phyloP scores from a whole-genome alignment of 257 asterid genomes.

The Przewalskia tangutica region DNA sequence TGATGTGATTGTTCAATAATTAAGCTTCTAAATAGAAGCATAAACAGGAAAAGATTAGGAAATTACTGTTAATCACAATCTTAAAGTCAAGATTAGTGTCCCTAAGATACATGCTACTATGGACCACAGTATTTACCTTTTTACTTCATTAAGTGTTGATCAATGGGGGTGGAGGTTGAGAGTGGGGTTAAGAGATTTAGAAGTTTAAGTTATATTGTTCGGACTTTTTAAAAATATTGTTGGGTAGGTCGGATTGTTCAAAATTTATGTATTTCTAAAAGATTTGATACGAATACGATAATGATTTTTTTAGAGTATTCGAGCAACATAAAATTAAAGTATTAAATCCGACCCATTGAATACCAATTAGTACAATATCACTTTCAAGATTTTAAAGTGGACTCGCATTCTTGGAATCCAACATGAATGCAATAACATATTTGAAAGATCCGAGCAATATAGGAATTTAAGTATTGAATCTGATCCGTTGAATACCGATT shows the following conservation, averaged over 20 bases:
- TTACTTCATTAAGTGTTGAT: background rate
- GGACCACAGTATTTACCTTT: background rate
- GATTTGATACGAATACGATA: background rate
- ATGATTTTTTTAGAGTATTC: background rate
- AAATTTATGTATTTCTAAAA: background rate
- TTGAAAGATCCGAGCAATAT: no score
- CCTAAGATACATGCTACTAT: background rate
- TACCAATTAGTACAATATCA: background rate
- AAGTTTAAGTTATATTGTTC: background rate
- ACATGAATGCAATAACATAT: no score
- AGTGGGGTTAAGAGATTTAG: background rate
- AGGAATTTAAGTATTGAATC: background rate
- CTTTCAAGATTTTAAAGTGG: no score
- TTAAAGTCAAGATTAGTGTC: background rate
- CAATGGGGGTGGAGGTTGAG: background rate
- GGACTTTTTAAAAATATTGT: background rate
- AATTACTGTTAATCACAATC: background rate
- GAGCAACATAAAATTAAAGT: background rate
- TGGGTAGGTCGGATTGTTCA: no score
- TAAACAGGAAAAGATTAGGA: background rate
- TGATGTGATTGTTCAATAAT: background rate
- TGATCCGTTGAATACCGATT: background rate
- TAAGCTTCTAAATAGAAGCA: background rate
- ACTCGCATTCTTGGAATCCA: no score
- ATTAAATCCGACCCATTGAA: background rate